Evolutionary conservation across 2,329 filamentous ascomycete genomes (phyloP), one percentile per base, ranked within the genome.

Genomic region (Nectriaceae sp.): DNA sequence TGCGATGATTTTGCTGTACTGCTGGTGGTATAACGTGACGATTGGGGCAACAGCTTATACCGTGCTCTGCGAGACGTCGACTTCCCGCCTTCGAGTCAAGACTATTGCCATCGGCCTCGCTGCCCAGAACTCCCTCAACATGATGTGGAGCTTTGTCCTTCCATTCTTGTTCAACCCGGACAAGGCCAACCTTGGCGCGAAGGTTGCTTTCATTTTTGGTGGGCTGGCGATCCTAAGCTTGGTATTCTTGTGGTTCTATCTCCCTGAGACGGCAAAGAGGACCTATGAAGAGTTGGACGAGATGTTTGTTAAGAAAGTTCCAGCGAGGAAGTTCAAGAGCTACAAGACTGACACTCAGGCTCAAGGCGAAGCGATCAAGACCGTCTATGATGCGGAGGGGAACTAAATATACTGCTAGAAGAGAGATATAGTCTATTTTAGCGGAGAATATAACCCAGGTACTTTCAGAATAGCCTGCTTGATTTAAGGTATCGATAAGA

Each of bases 1-100:
- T 16, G 66, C 65, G 11, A 60, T 75, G 42, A 67, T 75, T 4
- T 52, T 71, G 18, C 45, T 73, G 13, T 74, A 69, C 54, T 65
- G 36, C 21, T 38, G 33, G 11, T 45, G 33, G 33, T 21, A 39
- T 21, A 21, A 39, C 37, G 37, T 39, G 4, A 39, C 33, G n/a
- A 24, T 45, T 29, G 35, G 42, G 5, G 42, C 42, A 13, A 45
- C 20, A 5, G 42, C 35, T 26, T 45, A 39, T 15, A 29, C 42
- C 3, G n/a, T 45, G 15, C 21, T 45, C 11, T 38, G 42, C 21
- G 42, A 45, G 21, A 35, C 36, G n/a, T 24, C 33, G 4, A 45
- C 33, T 13, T 39, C 35, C 6, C 33, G 33, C 16, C 33, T 45
- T 10, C 42, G 42, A 13, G 33, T 39, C 20, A 26, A 38, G 35